Conservation (phyloP, 768 basidiomycete species). For the Pulveroboletus sp. region DNA sequence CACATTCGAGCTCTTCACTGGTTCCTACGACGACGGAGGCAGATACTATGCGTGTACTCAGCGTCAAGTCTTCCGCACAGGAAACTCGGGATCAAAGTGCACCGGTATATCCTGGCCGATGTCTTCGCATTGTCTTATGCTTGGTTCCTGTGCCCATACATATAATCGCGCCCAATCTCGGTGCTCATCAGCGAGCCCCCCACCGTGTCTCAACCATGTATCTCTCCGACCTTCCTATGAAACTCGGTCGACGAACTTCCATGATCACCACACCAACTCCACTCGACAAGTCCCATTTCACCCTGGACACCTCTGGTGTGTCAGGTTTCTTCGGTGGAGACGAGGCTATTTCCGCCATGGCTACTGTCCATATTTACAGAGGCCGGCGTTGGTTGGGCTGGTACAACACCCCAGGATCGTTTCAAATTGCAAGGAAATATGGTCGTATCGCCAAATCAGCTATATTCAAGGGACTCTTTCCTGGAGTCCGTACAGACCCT, state of each 20-base stretch:
- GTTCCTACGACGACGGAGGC: no score
- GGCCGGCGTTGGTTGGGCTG: constrained; percentile 28
- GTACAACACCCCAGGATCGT: constrained; percentile 35
- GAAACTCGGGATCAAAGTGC: no score
- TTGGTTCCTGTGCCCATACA: no score
- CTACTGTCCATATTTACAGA: constrained; percentile 25
- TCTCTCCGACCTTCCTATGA: not conserved
- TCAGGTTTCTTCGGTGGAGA: constrained; percentile 32
- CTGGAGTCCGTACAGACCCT: constrained; percentile 14
- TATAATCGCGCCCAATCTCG: no score
- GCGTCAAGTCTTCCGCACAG: no score
- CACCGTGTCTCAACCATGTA: not conserved
- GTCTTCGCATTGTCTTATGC: no score
- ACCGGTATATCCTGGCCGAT: no score
- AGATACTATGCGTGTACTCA: no score
- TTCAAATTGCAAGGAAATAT: constrained; percentile 24
- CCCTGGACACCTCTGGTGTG: constrained; percentile 26
- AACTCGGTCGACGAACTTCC: constrained; percentile 1
- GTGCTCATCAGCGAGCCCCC: no score
- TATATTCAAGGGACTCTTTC: constrained; percentile 11
- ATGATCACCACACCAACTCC: not conserved
- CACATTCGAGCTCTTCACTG: no score
- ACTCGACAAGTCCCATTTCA: constrained; percentile 1
- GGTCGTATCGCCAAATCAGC: constrained; percentile 18
- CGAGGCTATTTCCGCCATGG: constrained; percentile 31